Evolutionary conservation across 1,284 basidiomycete species (phyloP), one percentile per base, ranked within the genome.

Genomic region (Trichosporon coremiiforme): DNA sequence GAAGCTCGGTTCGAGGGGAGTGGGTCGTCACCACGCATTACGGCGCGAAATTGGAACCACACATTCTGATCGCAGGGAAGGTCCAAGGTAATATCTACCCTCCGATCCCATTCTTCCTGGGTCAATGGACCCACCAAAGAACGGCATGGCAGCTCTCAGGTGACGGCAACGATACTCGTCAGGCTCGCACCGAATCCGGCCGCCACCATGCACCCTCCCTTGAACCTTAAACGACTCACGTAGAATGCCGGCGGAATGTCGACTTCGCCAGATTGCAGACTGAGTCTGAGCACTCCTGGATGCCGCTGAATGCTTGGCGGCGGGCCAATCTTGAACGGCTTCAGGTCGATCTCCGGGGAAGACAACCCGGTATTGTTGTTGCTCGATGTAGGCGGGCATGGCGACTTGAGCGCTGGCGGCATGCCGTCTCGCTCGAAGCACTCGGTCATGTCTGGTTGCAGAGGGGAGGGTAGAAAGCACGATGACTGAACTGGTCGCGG

Each of bases 211-310:
- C 8, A 4, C 17, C 15, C 17, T n/a, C 31, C 60, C 60, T 35
- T 62, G 25, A 53, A 53, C 50, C 22, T 35, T 20, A 62, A 20
- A 10, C 60, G 31, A 65, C 67, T 68, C 63, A 68, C 67, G 17
- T 68, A 68, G 33, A 77, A 67, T 20, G 74, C 70, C 3, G 78
- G 76, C 6, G 78, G 75, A 4, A 73, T 65, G 4, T 53, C 50
- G 50, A n/a, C 22, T 6, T 25, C 50, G 50, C 50, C 50, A 20
- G 50, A 53, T 25, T 53, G 50, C 20, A 53, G n/a, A 9, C 22
- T 53, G 6, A 53, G 22, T 17, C 50, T 22, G 50, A 53, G 25
- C 35, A 15, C 17, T 10, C 15, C 63, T 33, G 17, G 33, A n/a
- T 62, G 60, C n/a, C 29, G 60, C 15, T 62, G 64, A 2, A 65